Conservation (phyloP, 176 grass and related monocot genomes). For the Urochloa ruziziensis region DNA sequence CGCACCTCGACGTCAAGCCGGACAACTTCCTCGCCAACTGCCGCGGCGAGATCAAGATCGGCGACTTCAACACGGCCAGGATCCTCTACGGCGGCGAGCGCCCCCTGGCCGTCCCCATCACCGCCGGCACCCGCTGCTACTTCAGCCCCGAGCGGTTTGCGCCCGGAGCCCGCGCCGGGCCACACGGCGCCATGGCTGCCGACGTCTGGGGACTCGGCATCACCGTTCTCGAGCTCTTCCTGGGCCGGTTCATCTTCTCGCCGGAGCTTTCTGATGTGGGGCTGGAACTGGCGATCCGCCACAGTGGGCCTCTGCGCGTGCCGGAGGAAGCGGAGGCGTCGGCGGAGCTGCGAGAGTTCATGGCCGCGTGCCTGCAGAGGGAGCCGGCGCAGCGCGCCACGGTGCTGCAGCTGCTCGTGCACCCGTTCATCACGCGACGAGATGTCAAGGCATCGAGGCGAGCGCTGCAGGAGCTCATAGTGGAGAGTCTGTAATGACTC, state of each 20-base stretch:
- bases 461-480: slow-evolving; percentile 10
- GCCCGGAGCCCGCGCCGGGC: neutral
- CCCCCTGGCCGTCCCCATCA: neutral
- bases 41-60: slow-evolving; percentile 31
- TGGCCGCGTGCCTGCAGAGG: slow-evolving; percentile 30
- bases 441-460: neutral
- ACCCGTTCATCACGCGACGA: slow-evolving; percentile 21
- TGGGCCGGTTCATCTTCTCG: neutral
- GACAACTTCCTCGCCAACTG: slow-evolving; percentile 34
- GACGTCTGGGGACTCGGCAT: slow-evolving; percentile 44
- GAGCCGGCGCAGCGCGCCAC: slow-evolving; percentile 6
- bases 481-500: neutral
- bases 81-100: neutral
- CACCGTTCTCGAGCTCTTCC: slow-evolving; percentile 31
- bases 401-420: slow-evolving; percentile 23
- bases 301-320: neutral
- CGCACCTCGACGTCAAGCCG: slow-evolving; percentile 43
- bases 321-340: neutral
- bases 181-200: slow-evolving; percentile 31
- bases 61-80: slow-evolving; percentile 10
- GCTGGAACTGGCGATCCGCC: slow-evolving; percentile 18
- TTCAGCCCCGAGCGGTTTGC: slow-evolving; percentile 50
- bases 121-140: neutral
- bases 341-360: slow-evolving; percentile 19
- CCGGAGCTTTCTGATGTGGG: neutral